Conservation (phyloP, 257 asterid species). For the Fraxinus americana region DNA sequence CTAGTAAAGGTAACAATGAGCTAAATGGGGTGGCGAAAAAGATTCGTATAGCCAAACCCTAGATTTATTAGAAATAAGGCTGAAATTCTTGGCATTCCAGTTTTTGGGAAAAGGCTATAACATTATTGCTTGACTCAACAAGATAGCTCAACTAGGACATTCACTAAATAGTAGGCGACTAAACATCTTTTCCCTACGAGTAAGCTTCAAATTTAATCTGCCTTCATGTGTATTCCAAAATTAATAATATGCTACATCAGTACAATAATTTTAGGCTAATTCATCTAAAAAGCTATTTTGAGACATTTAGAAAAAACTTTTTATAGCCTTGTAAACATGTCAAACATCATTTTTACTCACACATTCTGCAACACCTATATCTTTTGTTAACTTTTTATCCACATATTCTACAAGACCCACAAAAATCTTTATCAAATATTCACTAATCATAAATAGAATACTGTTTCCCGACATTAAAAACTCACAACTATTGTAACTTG, state of each 20-base stretch:
- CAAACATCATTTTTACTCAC: too few species aligned
- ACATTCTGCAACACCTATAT: too few species aligned
- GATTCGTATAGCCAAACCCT: background rate
- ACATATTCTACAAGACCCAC: too few species aligned
- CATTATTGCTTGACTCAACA: background rate
- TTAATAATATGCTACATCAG: background rate
- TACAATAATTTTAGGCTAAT: background rate
- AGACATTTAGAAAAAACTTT: background rate
- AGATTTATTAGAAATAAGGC: background rate
- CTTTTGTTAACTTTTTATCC: too few species aligned
- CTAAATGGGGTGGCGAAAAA: background rate
- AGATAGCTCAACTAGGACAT: background rate
- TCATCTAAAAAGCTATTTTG: background rate
- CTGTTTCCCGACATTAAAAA: background rate
- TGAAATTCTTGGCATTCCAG: background rate
- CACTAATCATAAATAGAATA: too few species aligned
- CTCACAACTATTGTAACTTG: background rate
- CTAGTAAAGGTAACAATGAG: slow-evolving; percentile 1
- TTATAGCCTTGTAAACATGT: too few species aligned
- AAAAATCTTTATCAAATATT: too few species aligned
- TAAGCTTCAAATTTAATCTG: background rate
- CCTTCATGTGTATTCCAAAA: background rate
- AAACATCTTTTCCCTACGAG: background rate
- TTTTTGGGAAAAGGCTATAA: background rate
- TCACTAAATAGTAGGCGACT: background rate